Percentiles rank a stretch among this genome's conserved stretches.
Conservation (phyloP, 2,329 filamentous ascomycete species). For the Zalaria obscura region DNA sequence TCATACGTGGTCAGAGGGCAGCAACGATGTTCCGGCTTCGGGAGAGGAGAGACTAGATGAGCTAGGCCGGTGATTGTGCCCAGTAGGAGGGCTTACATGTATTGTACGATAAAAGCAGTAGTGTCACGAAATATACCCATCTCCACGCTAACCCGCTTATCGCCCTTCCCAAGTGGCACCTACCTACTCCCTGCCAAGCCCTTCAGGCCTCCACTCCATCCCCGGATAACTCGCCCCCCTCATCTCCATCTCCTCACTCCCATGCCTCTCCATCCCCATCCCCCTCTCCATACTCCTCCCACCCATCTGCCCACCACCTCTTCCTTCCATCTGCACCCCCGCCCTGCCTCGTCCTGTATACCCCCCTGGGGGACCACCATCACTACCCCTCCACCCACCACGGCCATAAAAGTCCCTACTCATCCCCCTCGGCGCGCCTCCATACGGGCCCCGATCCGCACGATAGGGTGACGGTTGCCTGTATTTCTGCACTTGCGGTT, state of each 20-base stretch:
- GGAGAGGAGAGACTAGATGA: no score
- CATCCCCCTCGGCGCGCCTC: background rate
- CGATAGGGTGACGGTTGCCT: no score
- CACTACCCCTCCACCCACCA: background rate
- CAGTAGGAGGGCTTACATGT: no score
- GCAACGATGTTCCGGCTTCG: no score
- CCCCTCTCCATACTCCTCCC: background rate
- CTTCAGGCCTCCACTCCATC: constrained; percentile 51
- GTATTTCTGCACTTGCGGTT: no score
- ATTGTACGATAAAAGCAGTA: no score
- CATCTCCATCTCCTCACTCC: constrained; percentile 30
- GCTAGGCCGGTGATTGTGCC: no score
- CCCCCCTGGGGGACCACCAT: no score
- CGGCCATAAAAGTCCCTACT: background rate
- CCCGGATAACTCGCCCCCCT: constrained; percentile 55
- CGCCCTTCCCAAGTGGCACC: background rate
- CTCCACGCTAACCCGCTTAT: no score
- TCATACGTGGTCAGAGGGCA: no score
- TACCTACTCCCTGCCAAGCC: background rate
- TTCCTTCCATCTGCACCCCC: background rate
- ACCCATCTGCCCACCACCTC: background rate
- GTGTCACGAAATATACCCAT: no score
- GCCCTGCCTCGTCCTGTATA: background rate
- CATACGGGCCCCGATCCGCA: background rate
- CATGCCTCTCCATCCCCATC: background rate